Percentiles rank a stretch among this genome's conserved stretches.
These are phyloP conservation scores for Sindora glabra DNA, from an alignment of 306 rosid species.

Conservation along the genomic window DNA sequence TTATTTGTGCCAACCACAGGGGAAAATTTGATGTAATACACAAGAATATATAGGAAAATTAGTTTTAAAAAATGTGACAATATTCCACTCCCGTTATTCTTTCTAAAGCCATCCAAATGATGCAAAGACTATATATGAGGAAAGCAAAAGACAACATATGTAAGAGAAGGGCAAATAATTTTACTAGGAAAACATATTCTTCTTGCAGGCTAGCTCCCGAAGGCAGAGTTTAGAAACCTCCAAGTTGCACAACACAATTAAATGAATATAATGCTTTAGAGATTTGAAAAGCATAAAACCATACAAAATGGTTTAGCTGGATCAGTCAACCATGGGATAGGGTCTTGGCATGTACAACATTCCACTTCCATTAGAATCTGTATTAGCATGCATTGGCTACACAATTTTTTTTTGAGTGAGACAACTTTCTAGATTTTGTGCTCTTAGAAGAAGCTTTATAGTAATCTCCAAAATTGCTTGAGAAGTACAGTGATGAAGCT, in stretches of 20 bases:
- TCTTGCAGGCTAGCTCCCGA: conserved; percentile 22
- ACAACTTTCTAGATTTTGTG: conserved; percentile 42
- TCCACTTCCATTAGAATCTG: conserved; percentile 59
- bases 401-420: conserved; percentile 58
- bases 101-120: too few relatives aligned
- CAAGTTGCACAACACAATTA: conserved; percentile 32
- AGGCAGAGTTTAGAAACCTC: conserved; percentile 20
- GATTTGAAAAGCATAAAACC: conserved; percentile 4
- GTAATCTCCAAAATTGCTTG: conserved; percentile 38
- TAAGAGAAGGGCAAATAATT: conserved; percentile 11
- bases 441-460: conserved; percentile 49
- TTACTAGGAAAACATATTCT: conserved; percentile 20
- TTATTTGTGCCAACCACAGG: too few relatives aligned
- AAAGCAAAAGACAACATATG: neutral
- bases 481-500: conserved; percentile 46
- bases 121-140: too few relatives aligned
- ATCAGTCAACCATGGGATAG: conserved; percentile 37
- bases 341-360: conserved; percentile 32
- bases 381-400: conserved; percentile 35
- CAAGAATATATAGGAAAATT: too few relatives aligned
- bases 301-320: neutral
- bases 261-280: conserved; percentile 30
- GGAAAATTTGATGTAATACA: too few relatives aligned
- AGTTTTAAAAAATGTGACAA: too few relatives aligned
- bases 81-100: too few relatives aligned